Conservation (phyloP, 768 basidiomycete species). For the Amanita pseudoporphyria region DNA sequence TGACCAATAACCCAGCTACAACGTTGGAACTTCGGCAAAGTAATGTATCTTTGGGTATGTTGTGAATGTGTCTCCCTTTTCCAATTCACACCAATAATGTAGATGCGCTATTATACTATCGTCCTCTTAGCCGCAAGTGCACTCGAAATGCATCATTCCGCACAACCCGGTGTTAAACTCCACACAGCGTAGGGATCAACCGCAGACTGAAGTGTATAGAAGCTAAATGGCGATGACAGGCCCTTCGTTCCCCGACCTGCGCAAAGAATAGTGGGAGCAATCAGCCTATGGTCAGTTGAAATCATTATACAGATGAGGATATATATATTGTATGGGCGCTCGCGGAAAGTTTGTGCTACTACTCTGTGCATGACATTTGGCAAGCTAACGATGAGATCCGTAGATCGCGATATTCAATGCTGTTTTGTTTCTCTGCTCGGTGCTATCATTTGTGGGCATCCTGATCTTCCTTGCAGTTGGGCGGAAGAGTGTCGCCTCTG, state of each 20-base stretch:
- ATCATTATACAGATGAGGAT: conserved; percentile 39
- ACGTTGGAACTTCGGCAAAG: conserved; percentile 23
- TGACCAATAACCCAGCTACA: conserved; percentile 16
- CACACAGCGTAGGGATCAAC: conserved; percentile 22
- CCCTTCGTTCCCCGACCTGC: conserved; percentile 35
- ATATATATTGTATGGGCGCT: conserved; percentile 32
- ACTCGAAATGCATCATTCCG: conserved; percentile 34
- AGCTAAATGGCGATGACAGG: conserved; percentile 14
- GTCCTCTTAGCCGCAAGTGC: conserved; percentile 33
- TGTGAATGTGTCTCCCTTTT: not conserved
- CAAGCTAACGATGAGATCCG: not conserved
- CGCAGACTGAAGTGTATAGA: not conserved
- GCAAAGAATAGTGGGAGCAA: conserved; percentile 31
- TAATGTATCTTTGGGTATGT: conserved; percentile 33
- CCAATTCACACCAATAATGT: not conserved
- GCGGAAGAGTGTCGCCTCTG: conserved; percentile 26
- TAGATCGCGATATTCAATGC: conserved; percentile 31
- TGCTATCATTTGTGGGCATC: conserved; percentile 32
- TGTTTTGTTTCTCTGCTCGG: conserved; percentile 29
- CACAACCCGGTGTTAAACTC: conserved; percentile 26
- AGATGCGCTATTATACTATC: conserved; percentile 42
- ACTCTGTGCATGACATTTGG: not conserved
- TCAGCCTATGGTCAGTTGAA: conserved; percentile 39
- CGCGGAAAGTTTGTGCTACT: conserved; percentile 15
- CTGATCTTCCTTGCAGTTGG: conserved; percentile 26